Conservation (phyloP, 2,329 filamentous ascomycete species). For the Neonectria punicea region DNA sequence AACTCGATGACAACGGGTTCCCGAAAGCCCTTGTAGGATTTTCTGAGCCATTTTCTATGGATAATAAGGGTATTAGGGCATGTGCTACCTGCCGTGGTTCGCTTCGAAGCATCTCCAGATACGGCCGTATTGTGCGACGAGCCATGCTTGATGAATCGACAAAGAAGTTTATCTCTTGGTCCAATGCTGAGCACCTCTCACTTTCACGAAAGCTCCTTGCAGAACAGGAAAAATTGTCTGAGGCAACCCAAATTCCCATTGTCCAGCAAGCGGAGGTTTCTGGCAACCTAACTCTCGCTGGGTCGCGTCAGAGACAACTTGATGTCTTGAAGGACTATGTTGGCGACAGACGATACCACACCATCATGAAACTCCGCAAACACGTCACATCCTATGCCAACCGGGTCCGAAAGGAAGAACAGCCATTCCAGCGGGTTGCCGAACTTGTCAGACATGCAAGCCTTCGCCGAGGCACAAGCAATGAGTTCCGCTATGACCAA, state of each 20-base stretch:
- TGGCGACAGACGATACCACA: neutral
- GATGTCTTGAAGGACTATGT: neutral
- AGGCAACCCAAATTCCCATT: neutral
- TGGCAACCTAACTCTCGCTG: neutral
- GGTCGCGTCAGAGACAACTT: neutral
- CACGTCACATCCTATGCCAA: conserved; percentile 9
- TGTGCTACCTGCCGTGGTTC: conserved; percentile 71
- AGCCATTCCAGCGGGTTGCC: conserved; percentile 60
- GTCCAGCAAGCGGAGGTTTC: neutral
- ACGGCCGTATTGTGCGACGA: conserved; percentile 69
- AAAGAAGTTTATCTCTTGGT: conserved; percentile 71
- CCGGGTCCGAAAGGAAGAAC: conserved; percentile 56
- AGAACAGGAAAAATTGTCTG: neutral
- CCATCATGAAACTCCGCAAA: neutral
- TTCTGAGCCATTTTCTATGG: conserved; percentile 59
- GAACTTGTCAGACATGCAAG: conserved; percentile 56
- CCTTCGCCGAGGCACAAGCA: conserved; percentile 36
- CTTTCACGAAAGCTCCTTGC: neutral
- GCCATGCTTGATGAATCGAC: conserved; percentile 71
- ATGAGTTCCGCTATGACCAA: conserved; percentile 50
- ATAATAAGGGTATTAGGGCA: conserved; percentile 56
- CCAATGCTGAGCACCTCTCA: conserved; percentile 46
- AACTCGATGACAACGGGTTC: conserved; percentile 48
- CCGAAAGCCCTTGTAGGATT: conserved; percentile 48
- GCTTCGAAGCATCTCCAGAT: conserved; percentile 67